Conservation (phyloP, 768 basidiomycete species). For the Tulasnella sp. region DNA sequence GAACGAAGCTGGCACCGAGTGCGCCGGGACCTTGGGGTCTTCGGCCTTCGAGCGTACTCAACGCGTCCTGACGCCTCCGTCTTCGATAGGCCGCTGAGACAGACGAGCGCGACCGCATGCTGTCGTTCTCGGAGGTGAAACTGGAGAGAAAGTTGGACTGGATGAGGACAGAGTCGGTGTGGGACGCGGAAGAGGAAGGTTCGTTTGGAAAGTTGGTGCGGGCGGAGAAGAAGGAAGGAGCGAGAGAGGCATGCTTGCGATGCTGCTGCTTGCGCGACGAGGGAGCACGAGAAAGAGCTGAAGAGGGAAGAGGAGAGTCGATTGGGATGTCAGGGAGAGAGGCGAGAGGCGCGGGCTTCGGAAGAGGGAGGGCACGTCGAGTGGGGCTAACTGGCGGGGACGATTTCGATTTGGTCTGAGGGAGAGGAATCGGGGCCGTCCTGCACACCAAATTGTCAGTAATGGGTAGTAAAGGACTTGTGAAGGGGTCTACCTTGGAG, state of each 20-base stretch:
- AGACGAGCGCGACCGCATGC: too few relatives aligned
- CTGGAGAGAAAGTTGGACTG: neutral
- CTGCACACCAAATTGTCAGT: neutral
- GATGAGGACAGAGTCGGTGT: neutral
- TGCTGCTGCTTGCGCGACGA: neutral
- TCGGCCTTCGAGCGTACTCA: slow-evolving; percentile 8
- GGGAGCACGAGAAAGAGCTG: neutral
- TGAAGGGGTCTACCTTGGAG: neutral
- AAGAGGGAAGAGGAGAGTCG: neutral
- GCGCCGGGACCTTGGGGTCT: neutral
- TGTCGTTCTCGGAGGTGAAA: neutral
- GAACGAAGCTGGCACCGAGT: slow-evolving; percentile 13
- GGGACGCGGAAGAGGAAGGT: neutral
- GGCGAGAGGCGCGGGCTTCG: slow-evolving; percentile 11
- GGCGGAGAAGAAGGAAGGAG: neutral
- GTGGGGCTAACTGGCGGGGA: neutral
- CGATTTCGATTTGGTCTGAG: neutral
- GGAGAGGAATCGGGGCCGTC: neutral
- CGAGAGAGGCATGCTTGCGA: neutral
- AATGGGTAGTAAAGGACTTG: neutral
- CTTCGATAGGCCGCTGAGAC: slow-evolving; percentile 3
- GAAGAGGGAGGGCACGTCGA: slow-evolving; percentile 9
- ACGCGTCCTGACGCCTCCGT: neutral
- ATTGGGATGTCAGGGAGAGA: slow-evolving; percentile 15
- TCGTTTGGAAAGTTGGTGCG: neutral